These are phyloP conservation scores for Penicillium flavigenum DNA, from an alignment of 495 filamentous ascomycete species.

Conservation along the genomic window DNA sequence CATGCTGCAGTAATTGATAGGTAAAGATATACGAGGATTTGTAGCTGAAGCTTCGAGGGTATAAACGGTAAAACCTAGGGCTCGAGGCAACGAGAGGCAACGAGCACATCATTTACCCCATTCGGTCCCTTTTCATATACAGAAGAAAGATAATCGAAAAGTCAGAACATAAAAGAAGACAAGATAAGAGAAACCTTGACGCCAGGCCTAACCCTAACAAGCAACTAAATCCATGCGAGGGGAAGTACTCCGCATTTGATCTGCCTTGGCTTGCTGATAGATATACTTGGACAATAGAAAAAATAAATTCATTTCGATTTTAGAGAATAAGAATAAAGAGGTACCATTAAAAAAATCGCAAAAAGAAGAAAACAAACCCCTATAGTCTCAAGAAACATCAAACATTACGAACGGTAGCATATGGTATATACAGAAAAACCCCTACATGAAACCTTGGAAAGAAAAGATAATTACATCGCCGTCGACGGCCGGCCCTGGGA, in stretches of 20 bases:
- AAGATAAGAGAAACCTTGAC: slow-evolving; percentile 8
- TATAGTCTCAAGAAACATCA: slow-evolving; percentile 1
- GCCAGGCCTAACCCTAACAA: slow-evolving; percentile 11
- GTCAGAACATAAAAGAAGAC: background rate
- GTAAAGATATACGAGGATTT: slow-evolving; percentile 1
- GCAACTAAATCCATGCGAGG: slow-evolving; percentile 19
- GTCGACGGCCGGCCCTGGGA: slow-evolving; percentile 29
- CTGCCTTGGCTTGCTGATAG: too few relatives aligned
- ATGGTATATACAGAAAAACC: background rate
- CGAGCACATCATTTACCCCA: background rate
- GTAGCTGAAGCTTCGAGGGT: background rate
- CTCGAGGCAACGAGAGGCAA: background rate
- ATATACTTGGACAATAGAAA: too few relatives aligned
- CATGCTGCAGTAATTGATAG: background rate
- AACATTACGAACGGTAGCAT: slow-evolving; percentile 13
- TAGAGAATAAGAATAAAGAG: background rate
- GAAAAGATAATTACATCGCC: slow-evolving; percentile 17
- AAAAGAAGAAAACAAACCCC: background rate
- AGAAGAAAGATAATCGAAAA: background rate
- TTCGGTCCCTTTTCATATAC: background rate
- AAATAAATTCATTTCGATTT: background rate
- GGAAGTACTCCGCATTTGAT: slow-evolving; percentile 6
- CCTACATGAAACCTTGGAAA: too few relatives aligned
- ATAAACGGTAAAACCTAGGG: too few relatives aligned
- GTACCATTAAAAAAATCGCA: slow-evolving; percentile 5